Base-by-base conservation (phyloP, 805 yeast species). In the Lipomyces yamanashiensis region DNA sequence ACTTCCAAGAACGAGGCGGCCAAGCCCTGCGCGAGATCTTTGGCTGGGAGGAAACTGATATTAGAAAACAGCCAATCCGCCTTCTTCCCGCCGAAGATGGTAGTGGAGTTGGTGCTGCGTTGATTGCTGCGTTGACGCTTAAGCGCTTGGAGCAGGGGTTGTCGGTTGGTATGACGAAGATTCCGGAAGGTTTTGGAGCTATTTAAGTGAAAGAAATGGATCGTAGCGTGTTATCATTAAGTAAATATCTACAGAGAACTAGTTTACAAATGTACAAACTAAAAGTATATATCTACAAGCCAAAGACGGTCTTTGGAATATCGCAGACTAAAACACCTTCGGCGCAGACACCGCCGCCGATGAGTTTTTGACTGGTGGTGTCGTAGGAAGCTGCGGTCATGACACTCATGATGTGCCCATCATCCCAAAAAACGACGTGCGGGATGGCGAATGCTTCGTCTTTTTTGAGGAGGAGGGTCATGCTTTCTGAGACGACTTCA, bases 61-160 rank as follows among this genome's bases (percentile, higher is more conserved):
- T 78, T 54, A 74, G 80, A 68, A 85, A 85, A 64, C 91, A 91
- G 76, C 98, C 98, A 69, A 87, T 95, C 74, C 79, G 82, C 68
- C 86, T 92, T 71, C 90, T 88, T 47, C 89, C 96, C 63, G 98
- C 99, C 69, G 97, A 93, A 80, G 99, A 95, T 80, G 99, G 99
- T 72, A 88, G 95, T 44, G 98, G 98, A 81, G 97, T 90, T 54
- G 99, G 99, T 75, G 99, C 99, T 61, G 99, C 98, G 58, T 84
- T 93, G 72, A 93, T 95, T 79, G 98, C 99, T 60, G 98, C 98
- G 50, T 84, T 93, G 77, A 88, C 98, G 62, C 85, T 88, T 77
- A 82, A 85, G 76, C 87, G 99, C 12, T 19, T 64, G 39, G n/a
- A 55, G 33, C 55, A 51, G 19, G 69, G 69, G 15, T 37, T 59